phyloP scores from a whole-genome alignment of 768 basidiomycete species.

The Porphyrellus cyaneotinctus region DNA sequence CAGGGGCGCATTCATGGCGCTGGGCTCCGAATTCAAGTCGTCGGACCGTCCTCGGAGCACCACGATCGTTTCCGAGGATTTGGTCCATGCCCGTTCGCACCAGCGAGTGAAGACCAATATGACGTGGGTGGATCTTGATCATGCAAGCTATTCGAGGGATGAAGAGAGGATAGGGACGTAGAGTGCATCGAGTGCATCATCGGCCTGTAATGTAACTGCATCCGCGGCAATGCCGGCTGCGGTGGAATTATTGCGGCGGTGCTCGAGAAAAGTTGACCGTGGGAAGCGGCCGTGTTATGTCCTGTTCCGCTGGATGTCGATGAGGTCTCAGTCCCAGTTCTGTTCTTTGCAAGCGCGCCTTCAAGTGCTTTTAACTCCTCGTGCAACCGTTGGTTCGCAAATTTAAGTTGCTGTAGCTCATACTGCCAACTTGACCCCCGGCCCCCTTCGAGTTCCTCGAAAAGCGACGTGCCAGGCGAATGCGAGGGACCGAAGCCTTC shows the following conservation, averaged over 20 bases:
- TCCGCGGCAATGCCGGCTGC: constrained; percentile 2
- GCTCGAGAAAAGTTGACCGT: neutral
- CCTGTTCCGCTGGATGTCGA: neutral
- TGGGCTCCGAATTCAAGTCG: constrained; percentile 7
- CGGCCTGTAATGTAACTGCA: constrained; percentile 4
- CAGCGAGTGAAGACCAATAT: constrained; percentile 28
- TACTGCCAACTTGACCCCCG: constrained; percentile 89
- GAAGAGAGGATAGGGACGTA: neutral
- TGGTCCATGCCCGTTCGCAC: constrained; percentile 19
- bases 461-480: constrained; percentile 43
- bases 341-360: constrained; percentile 5
- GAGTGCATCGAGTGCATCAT: constrained; percentile 5
- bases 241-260: neutral
- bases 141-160: constrained; percentile 13
- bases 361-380: constrained; percentile 53
- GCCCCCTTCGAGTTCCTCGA: constrained; percentile 64
- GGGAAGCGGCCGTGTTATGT: neutral
- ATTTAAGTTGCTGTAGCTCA: constrained; percentile 79
- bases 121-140: constrained; percentile 18
- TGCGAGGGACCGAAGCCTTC: constrained; percentile 10
- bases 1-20: too few species aligned
- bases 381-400: constrained; percentile 58
- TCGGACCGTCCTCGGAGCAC: constrained; percentile 22
- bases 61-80: constrained; percentile 28
- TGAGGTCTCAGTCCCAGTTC: neutral